These are phyloP conservation scores for Wickerhamomyces hampshirensis DNA, from an alignment of 805 yeast genomes.

Conservation along the genomic window DNA sequence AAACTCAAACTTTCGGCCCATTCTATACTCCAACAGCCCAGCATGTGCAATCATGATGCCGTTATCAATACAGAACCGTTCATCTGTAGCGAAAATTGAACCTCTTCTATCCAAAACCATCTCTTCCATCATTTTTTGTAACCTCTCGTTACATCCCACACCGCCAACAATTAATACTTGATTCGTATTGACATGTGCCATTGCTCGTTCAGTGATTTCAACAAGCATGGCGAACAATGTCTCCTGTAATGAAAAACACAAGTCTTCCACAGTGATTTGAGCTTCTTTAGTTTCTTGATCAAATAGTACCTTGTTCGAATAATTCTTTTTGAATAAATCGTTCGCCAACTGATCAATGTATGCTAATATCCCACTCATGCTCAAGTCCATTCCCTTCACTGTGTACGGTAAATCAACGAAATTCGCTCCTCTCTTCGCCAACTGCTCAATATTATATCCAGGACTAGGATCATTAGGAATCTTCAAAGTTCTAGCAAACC, in stretches of 20 bases:
- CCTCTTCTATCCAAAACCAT: constrained; percentile 93
- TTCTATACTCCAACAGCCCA: constrained; percentile 79
- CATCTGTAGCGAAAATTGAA: constrained; percentile 90
- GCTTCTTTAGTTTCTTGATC: constrained; percentile 37
- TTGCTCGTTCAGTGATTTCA: constrained; percentile 95
- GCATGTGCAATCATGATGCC: constrained; percentile 99
- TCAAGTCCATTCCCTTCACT: constrained; percentile 96
- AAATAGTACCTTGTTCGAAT: constrained; percentile 31
- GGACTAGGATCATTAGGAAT: constrained; percentile 95
- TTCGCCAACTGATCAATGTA: constrained; percentile 76
- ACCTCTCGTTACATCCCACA: constrained; percentile 90
- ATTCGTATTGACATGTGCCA: constrained; percentile 90
- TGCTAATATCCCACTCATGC: constrained; percentile 94
- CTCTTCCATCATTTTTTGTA: constrained; percentile 94
- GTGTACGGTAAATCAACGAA: constrained; percentile 86
- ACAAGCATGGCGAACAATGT: constrained; percentile 93
- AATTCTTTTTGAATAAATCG: constrained; percentile 51
- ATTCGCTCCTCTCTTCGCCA: constrained; percentile 64
- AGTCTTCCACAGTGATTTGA: constrained; percentile 71
- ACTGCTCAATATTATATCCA: constrained; percentile 93
- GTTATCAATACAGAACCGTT: constrained; percentile 93
- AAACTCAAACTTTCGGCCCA: constrained; percentile 60
- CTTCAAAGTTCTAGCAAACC: constrained; percentile 88
- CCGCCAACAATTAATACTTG: constrained; percentile 97
- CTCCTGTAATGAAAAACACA: constrained; percentile 91